phyloP scores from a whole-genome alignment of 75 land plant genomes.

The Chamaecyparis obtusa region DNA sequence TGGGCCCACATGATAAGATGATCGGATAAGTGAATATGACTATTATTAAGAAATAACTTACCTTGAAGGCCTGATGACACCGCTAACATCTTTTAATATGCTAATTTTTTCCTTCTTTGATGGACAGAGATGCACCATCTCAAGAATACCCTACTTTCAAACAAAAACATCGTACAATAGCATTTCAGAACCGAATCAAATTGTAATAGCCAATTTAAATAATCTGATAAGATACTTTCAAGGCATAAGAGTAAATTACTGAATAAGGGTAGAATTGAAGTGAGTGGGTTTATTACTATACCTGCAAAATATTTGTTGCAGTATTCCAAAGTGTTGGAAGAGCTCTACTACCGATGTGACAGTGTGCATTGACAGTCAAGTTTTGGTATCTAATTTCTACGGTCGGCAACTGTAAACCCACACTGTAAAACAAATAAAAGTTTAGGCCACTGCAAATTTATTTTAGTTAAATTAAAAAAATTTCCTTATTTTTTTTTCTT shows the following conservation, averaged over 20 bases:
- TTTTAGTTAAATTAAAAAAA: background rate
- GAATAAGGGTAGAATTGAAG: background rate
- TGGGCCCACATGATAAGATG: too few relatives aligned
- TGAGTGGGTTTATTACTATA: background rate
- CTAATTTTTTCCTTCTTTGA: background rate
- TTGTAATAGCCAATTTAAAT: background rate
- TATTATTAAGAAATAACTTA: background rate
- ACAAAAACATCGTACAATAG: background rate
- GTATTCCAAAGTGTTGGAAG: slow-evolving; percentile 11
- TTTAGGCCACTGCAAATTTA: too few relatives aligned
- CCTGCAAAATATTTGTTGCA: slow-evolving; percentile 19
- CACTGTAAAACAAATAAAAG: slow-evolving; percentile 1
- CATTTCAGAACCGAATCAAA: background rate
- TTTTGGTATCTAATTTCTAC: slow-evolving; percentile 25
- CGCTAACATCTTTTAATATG: background rate
- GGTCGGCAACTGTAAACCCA: slow-evolving; percentile 25
- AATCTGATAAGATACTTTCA: background rate
- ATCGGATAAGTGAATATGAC: too few relatives aligned
- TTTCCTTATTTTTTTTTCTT: too few relatives aligned
- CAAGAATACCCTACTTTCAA: background rate
- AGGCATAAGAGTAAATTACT: background rate
- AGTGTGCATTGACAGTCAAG: slow-evolving; percentile 24
- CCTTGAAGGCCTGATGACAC: background rate
- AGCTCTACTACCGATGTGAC: slow-evolving; percentile 19
- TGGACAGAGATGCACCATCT: background rate